Conservation (phyloP, 345 rosid species). For the Euphorbia tirucalli region DNA sequence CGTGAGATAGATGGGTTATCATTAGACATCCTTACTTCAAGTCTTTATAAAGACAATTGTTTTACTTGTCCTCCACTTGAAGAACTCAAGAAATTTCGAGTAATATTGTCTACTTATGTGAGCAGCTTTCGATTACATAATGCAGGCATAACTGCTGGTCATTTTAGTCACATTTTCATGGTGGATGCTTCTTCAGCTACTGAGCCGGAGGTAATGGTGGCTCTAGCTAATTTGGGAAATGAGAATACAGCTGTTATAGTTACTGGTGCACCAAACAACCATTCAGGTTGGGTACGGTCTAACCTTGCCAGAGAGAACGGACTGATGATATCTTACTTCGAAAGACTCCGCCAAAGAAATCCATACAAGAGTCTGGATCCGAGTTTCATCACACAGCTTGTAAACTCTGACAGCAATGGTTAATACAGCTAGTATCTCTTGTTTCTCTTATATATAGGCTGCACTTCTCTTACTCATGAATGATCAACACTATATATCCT, state of each 20-base stretch:
- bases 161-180: constrained; percentile 37
- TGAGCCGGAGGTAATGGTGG: constrained; percentile 41
- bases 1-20: constrained; percentile 33
- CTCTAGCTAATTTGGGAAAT: constrained; percentile 32
- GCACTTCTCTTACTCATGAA: no score
- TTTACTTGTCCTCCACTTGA: constrained; percentile 29
- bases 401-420: no score
- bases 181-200: constrained; percentile 35
- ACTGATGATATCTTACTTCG: constrained; percentile 30
- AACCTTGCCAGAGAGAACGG: constrained; percentile 30
- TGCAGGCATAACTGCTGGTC: constrained; percentile 28
- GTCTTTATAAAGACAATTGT: constrained; percentile 24
- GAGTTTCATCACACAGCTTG: not conserved
- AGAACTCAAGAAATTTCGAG: constrained; percentile 18
- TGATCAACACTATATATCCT: no score
- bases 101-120: constrained; percentile 33
- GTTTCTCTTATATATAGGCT: no score
- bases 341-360: constrained; percentile 23
- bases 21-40: constrained; percentile 28
- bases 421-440: no score
- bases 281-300: constrained; percentile 29
- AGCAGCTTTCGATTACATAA: constrained; percentile 31
- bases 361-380: constrained; percentile 15
- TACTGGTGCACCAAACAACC: constrained; percentile 22
- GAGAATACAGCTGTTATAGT: constrained; percentile 30